Evolutionary conservation across 2,329 filamentous ascomycete species (phyloP), one percentile per base, ranked within the genome.

Genomic region (Aspergillus texensis): DNA sequence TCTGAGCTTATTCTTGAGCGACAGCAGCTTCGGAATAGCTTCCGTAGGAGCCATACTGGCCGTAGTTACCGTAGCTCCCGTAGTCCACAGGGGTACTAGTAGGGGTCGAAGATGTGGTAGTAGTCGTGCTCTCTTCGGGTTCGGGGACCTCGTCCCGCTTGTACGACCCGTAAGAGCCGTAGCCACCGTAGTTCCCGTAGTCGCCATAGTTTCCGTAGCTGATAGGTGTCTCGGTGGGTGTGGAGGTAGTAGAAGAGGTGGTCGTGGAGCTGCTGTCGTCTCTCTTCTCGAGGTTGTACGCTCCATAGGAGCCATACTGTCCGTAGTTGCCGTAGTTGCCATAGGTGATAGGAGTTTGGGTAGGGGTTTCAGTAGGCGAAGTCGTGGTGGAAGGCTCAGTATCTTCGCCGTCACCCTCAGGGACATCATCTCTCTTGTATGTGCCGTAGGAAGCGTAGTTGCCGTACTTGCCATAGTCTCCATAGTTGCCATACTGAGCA

Each of bases 41-140:
- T n/a, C 58, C 41, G 39, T 61, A 58, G 21, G 12, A 52, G 2
- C 50, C 58, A 36, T 64, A 62, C 36, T 39, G 16, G 32, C 62
- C 70, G 56, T 71, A 71, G 43, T 64, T 62, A 11, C 52, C 63
- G n/a, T 68, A 70, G 10, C 34, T 62, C 1, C 59, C 61, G 58
- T 63, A 65, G 14, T 57, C 54, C 32, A 41, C 62, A 28, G 60
- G 60, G 16, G 48, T n/a, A 28, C 52, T 30, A 1, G 60, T 48
- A 6, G 39, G n/a, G n/a, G 56, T 39, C 39, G 56, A 14, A n/a
- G 39, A 30, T 12, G 46, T 14, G 24, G 57, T 32, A 36, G 57
- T 46, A 3, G 52, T 24, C 52, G 19, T 8, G 24, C 57, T 45
- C 9, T 52, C 28, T 24, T 53, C 60, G 8, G 54, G 41, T 16